Base-by-base conservation (phyloP, 1,284 basidiomycete species). In the Sporisorium scitamineum region DNA sequence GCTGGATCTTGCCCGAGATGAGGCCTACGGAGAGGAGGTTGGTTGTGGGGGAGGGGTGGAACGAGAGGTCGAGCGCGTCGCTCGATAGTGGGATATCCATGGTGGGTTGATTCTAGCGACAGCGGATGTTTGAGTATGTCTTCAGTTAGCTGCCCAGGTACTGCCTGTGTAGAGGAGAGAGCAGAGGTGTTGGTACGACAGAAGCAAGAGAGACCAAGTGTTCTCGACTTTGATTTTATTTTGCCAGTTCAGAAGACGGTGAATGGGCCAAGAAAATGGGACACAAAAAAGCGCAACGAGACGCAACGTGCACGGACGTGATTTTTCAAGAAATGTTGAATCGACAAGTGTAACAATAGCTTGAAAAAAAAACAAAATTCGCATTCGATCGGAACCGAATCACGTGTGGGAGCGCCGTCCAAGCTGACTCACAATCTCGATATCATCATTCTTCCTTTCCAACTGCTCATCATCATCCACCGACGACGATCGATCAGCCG, bases 21-120 rank as follows among this genome's bases (percentile, higher is more conserved):
- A 96, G 89, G 0, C 90, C 93, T 6, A 91, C 88, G 84, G 92
- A 94, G 10, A 95, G 89, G 20, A 91, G 47, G 48, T 78, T 70
- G 9, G 54, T 88, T 0, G 90, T 86, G 41, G 89, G 84, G 1
- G 87, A 88, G 0, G 95, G 94, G 80, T 95, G 93, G 83, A 97
- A 97, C 1, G 88, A 89, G 50, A 97, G 88, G 87, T 97, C 95
- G 85, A 97, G 95, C 39, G 94, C 90, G 86, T 97, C 92, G 24
- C 90, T 89, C 54, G 90, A 75, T 11, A 85, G 79, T 13, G 80
- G 75, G 32, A 85, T 82, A 69, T 85, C 79, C 82, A 85, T 84
- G 34, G 24, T 20, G 24, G 48, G 11, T 5, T n/a, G n/a, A n/a
- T n/a, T n/a, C n/a, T n/a, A n/a, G n/a, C n/a, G n/a, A n/a, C n/a